Evolutionary conservation across 2,329 filamentous ascomycete genomes (phyloP).

Genomic region (Trichoderma endophyticum): DNA sequence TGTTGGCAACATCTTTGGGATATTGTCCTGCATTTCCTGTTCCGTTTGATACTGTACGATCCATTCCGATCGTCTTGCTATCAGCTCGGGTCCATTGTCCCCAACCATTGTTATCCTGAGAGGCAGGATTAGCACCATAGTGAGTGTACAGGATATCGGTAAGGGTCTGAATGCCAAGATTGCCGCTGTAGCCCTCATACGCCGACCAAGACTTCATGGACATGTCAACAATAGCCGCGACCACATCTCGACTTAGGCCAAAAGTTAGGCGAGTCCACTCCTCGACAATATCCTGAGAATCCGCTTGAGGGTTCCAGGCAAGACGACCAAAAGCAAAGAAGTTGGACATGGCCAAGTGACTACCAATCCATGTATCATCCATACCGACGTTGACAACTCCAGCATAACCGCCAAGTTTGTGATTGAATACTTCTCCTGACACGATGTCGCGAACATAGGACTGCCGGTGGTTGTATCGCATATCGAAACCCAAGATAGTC

Average conservation of each 20-base stretch:
- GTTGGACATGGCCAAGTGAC: constrained; percentile 68
- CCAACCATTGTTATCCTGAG: constrained; percentile 46
- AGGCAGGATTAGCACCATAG: constrained; percentile 60
- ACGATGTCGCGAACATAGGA: constrained; percentile 60
- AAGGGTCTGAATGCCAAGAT: constrained; percentile 9
- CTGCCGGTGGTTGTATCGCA: constrained; percentile 55
- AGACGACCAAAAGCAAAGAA: constrained; percentile 66
- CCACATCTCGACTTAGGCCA: constrained; percentile 49
- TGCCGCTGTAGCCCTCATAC: constrained; percentile 8
- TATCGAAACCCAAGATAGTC: constrained; percentile 63
- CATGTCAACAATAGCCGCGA: constrained; percentile 50
- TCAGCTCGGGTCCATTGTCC: constrained; percentile 55
- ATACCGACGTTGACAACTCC: constrained; percentile 9
- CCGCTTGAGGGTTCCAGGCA: constrained; percentile 58
- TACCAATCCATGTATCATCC: constrained; percentile 56
- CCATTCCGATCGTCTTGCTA: constrained; percentile 61
- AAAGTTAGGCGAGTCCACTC: constrained; percentile 70
- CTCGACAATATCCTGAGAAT: constrained; percentile 40
- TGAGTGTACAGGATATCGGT: constrained; percentile 13
- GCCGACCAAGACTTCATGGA: constrained; percentile 11
- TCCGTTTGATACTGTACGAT: constrained; percentile 65
- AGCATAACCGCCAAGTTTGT: constrained; percentile 24
- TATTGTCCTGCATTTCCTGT: constrained; percentile 66
- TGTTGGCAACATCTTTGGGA: constrained; percentile 53
- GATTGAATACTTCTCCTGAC: constrained; percentile 56